These are phyloP conservation scores for Aspergillus alliaceus DNA, from an alignment of 2,329 filamentous ascomycete species.

Conservation along the genomic window DNA sequence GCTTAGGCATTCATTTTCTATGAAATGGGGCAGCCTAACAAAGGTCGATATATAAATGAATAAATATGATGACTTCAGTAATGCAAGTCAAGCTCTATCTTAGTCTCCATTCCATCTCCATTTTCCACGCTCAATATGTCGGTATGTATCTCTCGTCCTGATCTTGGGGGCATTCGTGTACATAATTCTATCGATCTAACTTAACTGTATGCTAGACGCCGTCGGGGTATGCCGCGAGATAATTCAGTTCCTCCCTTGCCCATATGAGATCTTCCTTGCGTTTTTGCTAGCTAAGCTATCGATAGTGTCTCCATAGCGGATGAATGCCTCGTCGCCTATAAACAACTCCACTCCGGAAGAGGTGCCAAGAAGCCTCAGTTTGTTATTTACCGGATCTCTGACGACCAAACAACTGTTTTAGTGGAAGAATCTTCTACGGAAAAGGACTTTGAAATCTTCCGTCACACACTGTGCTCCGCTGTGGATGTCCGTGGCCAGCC, in stretches of 20 bases:
- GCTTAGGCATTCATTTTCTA: background rate
- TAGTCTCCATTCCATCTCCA: background rate
- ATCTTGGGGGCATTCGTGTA: background rate
- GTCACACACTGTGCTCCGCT: conserved; percentile 17
- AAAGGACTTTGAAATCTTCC: conserved; percentile 29
- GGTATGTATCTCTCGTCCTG: background rate
- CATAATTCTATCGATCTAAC: background rate
- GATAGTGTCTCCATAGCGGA: conserved; percentile 3
- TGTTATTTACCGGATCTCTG: conserved; percentile 46
- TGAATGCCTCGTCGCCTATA: conserved; percentile 35
- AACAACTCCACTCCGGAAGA: conserved; percentile 27
- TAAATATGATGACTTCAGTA: background rate
- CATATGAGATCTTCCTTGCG: background rate
- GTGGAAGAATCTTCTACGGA: conserved; percentile 36
- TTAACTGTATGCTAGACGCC: background rate
- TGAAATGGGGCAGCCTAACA: background rate
- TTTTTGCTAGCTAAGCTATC: background rate
- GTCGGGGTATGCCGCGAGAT: background rate
- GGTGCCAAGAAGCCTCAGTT: conserved; percentile 47
- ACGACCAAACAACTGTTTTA: conserved; percentile 35
- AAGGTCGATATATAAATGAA: background rate
- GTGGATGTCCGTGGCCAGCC: conserved; percentile 17
- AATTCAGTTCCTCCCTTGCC: fast-evolving
- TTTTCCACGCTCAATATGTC: background rate
- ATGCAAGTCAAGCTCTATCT: background rate